phyloP scores from a whole-genome alignment of 2,329 filamentous ascomycete genomes.

The Penicillium sp. region DNA sequence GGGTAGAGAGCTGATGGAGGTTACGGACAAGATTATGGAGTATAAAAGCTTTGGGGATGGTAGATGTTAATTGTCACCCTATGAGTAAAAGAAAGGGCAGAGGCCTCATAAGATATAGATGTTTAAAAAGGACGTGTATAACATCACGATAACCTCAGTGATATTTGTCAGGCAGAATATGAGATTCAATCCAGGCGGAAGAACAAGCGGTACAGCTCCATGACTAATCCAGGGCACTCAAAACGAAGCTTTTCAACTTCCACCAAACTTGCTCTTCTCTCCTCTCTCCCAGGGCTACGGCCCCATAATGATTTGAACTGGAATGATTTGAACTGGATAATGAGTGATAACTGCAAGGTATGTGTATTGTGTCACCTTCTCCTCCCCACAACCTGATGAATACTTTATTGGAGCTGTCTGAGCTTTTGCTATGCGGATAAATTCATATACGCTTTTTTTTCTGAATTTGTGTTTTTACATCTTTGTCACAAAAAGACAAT shows the following conservation, averaged over 20 bases:
- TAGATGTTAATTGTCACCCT: neutral
- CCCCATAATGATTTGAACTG: conserved; percentile 18
- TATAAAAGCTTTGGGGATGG: neutral
- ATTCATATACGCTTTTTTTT: conserved; percentile 47
- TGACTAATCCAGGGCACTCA: conserved; percentile 17
- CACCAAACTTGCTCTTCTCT: conserved; percentile 9
- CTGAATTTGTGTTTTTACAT: conserved; percentile 16
- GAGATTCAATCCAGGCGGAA: neutral
- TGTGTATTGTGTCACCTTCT: conserved; percentile 6
- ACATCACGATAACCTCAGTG: neutral
- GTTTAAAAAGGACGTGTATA: neutral
- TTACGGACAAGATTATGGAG: neutral
- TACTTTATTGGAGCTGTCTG: conserved; percentile 71
- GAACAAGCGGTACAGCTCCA: neutral
- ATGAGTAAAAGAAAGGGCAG: neutral
- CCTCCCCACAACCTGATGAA: conserved; percentile 45
- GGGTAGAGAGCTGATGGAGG: neutral
- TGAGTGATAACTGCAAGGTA: conserved; percentile 27
- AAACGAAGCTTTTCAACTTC: conserved; percentile 5
- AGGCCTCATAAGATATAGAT: neutral
- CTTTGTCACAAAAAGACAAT: conserved; percentile 1
- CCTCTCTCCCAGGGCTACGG: conserved; percentile 25
- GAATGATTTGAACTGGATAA: conserved; percentile 19
- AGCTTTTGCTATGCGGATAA: conserved; percentile 52
- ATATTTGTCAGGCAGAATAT: conserved; percentile 6